Evolutionary conservation across 1,139 yeast species (phyloP), one percentile per base, ranked within the genome.

Genomic region (Pneumocystis oryctolagi): DNA sequence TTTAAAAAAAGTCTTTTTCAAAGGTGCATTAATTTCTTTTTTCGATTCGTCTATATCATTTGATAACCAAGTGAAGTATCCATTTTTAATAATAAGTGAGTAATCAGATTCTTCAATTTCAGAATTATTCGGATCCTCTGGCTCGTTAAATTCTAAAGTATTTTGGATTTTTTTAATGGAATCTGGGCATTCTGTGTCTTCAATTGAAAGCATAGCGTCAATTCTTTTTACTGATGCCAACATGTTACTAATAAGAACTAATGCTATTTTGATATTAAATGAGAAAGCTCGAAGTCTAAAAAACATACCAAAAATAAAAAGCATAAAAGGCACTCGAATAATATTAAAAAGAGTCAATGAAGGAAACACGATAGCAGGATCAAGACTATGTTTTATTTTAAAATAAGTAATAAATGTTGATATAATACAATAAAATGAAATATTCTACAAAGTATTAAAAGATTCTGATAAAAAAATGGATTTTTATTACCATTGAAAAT

Each of bases 281-380:
- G 20, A 47, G 25, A 47, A 25, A 47, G 20, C 14, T 47, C 31
- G 16, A 20, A 47, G n/a, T 25, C 25, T 25, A 25, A 47, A 47
- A 47, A 9, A 47, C 40, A 16, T 47, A 47, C 55, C 55, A 47
- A 20, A 47, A 47, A 28, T 98, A 66, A 92, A 80, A 57, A 89
- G 87, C n/a, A 95, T 92, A 68, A 92, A 79, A 62, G 99, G 98
- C 82, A 94, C 92, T 1, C 86, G 80, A 66, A 92, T 79, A 71
- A 92, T 77, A 73, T 90, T 92, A 70, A 74, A 74, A 68, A 92
- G 79, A 1, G 97, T 81, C 68, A 92, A 79, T 1, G 97, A 96
- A 16, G 99, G 97, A 81, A 92, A 92, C 12, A 92, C 97, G 69
- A 90, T 80, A 70, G 92, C 97, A 14, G 97, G 89, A 1, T 94